Conservation (phyloP, 2,329 filamentous ascomycete species). For the Xylariaceae sp. region DNA sequence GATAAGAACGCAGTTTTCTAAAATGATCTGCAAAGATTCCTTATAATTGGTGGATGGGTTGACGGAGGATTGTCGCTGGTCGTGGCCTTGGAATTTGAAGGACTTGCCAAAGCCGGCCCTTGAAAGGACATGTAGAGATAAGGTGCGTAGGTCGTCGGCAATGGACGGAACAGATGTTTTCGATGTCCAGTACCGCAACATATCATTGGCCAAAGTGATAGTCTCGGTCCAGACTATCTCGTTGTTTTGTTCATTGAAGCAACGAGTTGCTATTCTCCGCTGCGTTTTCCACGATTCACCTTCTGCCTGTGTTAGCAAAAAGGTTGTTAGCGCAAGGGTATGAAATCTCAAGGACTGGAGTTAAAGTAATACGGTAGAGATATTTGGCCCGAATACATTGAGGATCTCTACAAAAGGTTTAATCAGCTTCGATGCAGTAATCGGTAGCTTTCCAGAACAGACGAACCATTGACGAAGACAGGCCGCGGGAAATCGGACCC, state of each 20-base stretch:
- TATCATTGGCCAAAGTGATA: conserved; percentile 32
- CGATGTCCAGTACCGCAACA: conserved; percentile 38
- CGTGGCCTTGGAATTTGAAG: conserved; percentile 38
- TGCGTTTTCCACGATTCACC: conserved; percentile 32
- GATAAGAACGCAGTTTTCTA: conserved; percentile 42
- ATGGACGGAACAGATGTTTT: conserved; percentile 26
- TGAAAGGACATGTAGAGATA: conserved; percentile 39
- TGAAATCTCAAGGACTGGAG: background rate
- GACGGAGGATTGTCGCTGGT: conserved; percentile 25
- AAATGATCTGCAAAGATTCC: conserved; percentile 35
- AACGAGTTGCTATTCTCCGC: conserved; percentile 34
- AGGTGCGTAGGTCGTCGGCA: conserved; percentile 37
- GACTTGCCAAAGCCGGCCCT: conserved; percentile 41
- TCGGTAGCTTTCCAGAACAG: too few species aligned
- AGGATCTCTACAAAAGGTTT: conserved; percentile 13
- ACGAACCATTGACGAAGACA: conserved; percentile 17
- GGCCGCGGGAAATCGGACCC: conserved; percentile 27
- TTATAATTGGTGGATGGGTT: conserved; percentile 34
- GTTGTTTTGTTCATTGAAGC: conserved; percentile 41
- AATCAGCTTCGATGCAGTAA: background rate
- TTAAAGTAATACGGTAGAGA: conserved; percentile 19
- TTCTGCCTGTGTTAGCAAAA: conserved; percentile 19
- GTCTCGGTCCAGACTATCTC: conserved; percentile 39
- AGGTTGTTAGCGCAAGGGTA: background rate
- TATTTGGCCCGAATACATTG: conserved; percentile 31